phyloP scores from a whole-genome alignment of 106 monocot species.

The Hemerocallis citrina region DNA sequence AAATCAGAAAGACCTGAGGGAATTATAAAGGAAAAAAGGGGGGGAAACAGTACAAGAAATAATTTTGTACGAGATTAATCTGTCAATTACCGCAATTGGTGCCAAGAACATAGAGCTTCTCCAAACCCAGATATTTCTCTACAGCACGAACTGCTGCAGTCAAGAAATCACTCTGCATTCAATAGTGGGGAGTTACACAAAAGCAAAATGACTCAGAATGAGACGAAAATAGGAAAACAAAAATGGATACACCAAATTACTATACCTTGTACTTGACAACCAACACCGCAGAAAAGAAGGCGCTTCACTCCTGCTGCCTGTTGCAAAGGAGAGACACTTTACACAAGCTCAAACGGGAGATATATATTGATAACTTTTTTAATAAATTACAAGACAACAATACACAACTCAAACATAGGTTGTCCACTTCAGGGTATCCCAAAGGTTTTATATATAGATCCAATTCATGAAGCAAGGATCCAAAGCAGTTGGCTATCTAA shows the following conservation, averaged over 20 bases:
- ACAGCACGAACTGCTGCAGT: slow-evolving; percentile 87
- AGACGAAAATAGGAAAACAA: background rate
- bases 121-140: slow-evolving; percentile 86
- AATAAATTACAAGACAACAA: too few relatives aligned
- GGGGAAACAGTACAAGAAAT: too few relatives aligned
- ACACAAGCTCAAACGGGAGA: background rate
- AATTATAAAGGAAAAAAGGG: too few relatives aligned
- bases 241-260: too few relatives aligned
- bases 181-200: slow-evolving; percentile 34
- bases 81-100: slow-evolving; percentile 81
- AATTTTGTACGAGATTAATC: too few relatives aligned
- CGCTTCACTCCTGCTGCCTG: slow-evolving; percentile 97
- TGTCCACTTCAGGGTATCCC: too few relatives aligned
- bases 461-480: too few relatives aligned
- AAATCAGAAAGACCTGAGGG: too few relatives aligned
- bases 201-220: background rate
- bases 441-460: too few relatives aligned
- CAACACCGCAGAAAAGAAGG: slow-evolving; percentile 99
- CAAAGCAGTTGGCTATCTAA: too few relatives aligned
- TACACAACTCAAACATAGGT: too few relatives aligned
- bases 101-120: slow-evolving; percentile 95
- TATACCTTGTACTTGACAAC: slow-evolving; percentile 96
- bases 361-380: too few relatives aligned
- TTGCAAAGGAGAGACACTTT: slow-evolving; percentile 6
- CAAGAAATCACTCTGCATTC: slow-evolving; percentile 61